phyloP scores from a whole-genome alignment of 148 eudicot genomes.

The Camellia japonica region DNA sequence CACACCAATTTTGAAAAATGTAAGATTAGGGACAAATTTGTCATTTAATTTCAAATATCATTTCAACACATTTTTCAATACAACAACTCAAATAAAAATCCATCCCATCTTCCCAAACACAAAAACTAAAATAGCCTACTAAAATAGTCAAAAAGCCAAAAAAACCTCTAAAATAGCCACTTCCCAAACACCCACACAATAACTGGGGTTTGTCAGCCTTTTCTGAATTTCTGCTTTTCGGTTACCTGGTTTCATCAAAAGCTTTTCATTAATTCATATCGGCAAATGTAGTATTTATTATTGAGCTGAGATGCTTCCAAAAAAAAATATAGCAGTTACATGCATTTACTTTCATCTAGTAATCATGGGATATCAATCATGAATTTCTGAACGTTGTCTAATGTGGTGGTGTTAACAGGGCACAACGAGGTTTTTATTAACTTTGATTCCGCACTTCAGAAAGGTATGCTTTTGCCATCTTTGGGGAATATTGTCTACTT shows the following conservation, averaged over 20 bases:
- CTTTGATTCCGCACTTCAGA: slow-evolving; percentile 80
- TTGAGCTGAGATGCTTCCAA: background rate
- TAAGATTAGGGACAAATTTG: too few relatives aligned
- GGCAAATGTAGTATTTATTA: too few relatives aligned
- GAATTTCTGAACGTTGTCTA: background rate
- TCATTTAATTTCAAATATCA: too few relatives aligned
- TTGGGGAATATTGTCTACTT: background rate
- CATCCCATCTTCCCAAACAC: too few relatives aligned
- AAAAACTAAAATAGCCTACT: too few relatives aligned
- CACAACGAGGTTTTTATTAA: slow-evolving; percentile 68
- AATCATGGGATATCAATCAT: slow-evolving; percentile 1
- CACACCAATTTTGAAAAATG: too few relatives aligned
- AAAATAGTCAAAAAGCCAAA: too few relatives aligned
- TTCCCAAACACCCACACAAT: too few relatives aligned
- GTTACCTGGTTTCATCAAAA: background rate
- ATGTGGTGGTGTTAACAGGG: slow-evolving; percentile 49
- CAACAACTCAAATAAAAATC: too few relatives aligned
- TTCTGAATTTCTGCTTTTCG: background rate
- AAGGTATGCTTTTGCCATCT: slow-evolving; percentile 43
- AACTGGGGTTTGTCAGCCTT: background rate
- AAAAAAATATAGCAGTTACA: background rate
- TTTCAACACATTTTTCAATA: too few relatives aligned
- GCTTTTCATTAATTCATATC: background rate
- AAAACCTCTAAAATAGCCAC: too few relatives aligned
- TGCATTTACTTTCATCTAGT: background rate